Evolutionary conservation across 2,329 filamentous ascomycete species (phyloP), one percentile per base, ranked within the genome.

Genomic region (Sclerotinia spermophila): DNA sequence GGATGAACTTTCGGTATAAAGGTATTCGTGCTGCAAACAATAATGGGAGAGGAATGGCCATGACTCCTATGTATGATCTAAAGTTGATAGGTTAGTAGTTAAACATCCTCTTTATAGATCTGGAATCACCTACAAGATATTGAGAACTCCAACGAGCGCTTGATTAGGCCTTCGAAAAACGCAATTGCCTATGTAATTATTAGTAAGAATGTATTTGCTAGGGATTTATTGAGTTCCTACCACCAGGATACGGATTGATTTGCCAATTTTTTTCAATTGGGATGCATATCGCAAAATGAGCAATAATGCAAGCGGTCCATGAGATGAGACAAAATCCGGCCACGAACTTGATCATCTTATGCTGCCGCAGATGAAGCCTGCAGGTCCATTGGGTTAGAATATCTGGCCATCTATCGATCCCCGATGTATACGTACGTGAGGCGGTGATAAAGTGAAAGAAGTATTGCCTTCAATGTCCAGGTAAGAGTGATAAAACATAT

Each of bases 101-200:
- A 60, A 15, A 21, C 38, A 27, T 60, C n/a, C 19, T 5, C 15
- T 10, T 42, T 24, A 19, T 27, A 40, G 35, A 60, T 5, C 19
- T 42, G 24, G 7, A 13, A 42, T 30, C n/a, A 60, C 58, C 27
- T 42, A 60, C 58, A 60, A 21, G 58, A 60, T 60, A 60, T 60
- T 60, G n/a, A 60, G 38, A 60, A 40, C n/a, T 60, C 58, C 58
- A 40, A 60, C 35, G n/a, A 60, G 58, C 27, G 58, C 58, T 27
- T 60, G 58, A 42, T 42, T 40, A 3, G 58, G 35, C 8, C 35
- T 60, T 7, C 58, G 58, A 60, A 60, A 35, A 60, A 60, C 24
- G 58, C 58, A 60, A 21, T 42, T 19, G 15, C 42, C 58, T 60
- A 60, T 19, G 15, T 27, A 8, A 19, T 19, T 6, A n/a, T 60